These are phyloP conservation scores for Cladobotryum mycophilum DNA, from an alignment of 2,329 filamentous ascomycete species.

Conservation along the genomic window DNA sequence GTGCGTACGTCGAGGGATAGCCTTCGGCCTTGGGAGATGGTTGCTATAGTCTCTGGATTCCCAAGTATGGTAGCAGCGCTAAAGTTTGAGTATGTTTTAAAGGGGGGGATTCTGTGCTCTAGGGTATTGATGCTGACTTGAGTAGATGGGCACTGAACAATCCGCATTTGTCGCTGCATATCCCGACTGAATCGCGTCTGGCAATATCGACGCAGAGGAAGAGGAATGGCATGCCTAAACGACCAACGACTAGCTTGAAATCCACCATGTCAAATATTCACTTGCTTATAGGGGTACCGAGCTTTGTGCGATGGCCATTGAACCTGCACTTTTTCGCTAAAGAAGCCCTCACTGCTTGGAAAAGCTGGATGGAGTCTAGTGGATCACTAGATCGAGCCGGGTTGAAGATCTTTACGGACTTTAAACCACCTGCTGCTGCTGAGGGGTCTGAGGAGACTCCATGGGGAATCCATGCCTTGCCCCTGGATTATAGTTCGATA, in stretches of 20 bases:
- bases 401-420: constrained; percentile 54
- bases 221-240: constrained; percentile 47
- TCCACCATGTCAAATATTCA: constrained; percentile 76
- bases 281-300: constrained; percentile 68
- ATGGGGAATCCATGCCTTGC: constrained; percentile 48
- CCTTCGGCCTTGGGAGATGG: constrained; percentile 86
- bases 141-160: constrained; percentile 87
- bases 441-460: constrained; percentile 11
- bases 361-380: constrained; percentile 46
- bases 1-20: constrained; percentile 61
- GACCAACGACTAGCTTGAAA: constrained; percentile 54
- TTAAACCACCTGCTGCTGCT: constrained; percentile 25
- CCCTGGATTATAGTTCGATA: constrained; percentile 49
- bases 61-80: constrained; percentile 79
- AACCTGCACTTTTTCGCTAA: constrained; percentile 69
- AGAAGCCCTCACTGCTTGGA: constrained; percentile 67
- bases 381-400: constrained; percentile 40
- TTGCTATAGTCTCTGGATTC: constrained; percentile 79
- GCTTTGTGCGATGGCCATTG: constrained; percentile 79
- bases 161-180: constrained; percentile 72
- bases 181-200: constrained; percentile 58
- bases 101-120: neutral
- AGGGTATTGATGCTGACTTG: constrained; percentile 1
- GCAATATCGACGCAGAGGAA: constrained; percentile 45
- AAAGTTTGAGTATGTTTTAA: constrained; percentile 79